These are phyloP conservation scores for Nemania diffusa DNA, from an alignment of 2,329 filamentous ascomycete genomes.

Conservation along the genomic window DNA sequence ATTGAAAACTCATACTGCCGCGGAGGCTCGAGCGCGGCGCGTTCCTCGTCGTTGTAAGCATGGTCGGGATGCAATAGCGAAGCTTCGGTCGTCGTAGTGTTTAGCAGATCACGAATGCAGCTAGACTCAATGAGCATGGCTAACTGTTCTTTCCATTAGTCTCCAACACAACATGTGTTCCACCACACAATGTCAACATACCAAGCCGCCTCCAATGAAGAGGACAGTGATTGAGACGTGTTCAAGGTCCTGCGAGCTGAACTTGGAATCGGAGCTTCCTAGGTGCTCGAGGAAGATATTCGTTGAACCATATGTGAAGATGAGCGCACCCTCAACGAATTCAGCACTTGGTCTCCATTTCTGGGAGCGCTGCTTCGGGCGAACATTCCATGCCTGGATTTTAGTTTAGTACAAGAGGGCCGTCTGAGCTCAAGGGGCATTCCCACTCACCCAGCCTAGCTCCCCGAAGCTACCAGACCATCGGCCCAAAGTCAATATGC, in stretches of 20 bases:
- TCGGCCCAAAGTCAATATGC: slow-evolving; percentile 84
- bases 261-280: slow-evolving; percentile 74
- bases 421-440: neutral
- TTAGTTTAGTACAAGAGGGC: slow-evolving; percentile 33
- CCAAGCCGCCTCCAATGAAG: slow-evolving; percentile 91
- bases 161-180: neutral
- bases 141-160: slow-evolving; percentile 39
- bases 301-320: slow-evolving; percentile 87
- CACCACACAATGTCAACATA: slow-evolving; percentile 56
- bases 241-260: slow-evolving; percentile 84
- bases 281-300: slow-evolving; percentile 96
- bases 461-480: slow-evolving; percentile 93
- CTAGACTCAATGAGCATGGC: slow-evolving; percentile 83
- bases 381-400: slow-evolving; percentile 82
- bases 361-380: slow-evolving; percentile 66
- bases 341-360: slow-evolving; percentile 83
- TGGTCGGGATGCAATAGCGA: slow-evolving; percentile 48
- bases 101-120: slow-evolving; percentile 73
- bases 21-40: slow-evolving; percentile 65
- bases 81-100: slow-evolving; percentile 59
- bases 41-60: slow-evolving; percentile 57
- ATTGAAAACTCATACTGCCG: slow-evolving; percentile 78
- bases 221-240: slow-evolving; percentile 92
- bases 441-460: slow-evolving; percentile 77
- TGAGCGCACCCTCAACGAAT: slow-evolving; percentile 88